Evolutionary conservation across 371 early-diverging fungal genomes (phyloP).

Genomic region (Rhizopus arrhizus): DNA sequence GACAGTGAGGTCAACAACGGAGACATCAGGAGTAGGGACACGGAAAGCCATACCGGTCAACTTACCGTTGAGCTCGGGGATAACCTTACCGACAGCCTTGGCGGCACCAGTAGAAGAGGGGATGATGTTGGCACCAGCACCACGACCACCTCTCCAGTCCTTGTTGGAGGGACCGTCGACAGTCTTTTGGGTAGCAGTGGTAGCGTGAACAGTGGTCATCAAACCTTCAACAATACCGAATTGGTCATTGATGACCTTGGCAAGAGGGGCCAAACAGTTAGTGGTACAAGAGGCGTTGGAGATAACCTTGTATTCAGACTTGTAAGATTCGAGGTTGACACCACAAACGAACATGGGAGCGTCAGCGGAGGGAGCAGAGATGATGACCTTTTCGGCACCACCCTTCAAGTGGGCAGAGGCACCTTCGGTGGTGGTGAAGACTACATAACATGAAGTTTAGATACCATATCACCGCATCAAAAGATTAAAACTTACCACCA

Average conservation of each 20-base stretch:
- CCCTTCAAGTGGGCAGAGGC: conserved; percentile 83
- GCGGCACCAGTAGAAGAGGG: conserved; percentile 99
- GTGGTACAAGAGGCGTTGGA: conserved; percentile 99
- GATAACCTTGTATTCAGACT: conserved; percentile 82
- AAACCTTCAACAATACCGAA: conserved; percentile 85
- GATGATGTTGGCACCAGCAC: conserved; percentile 97
- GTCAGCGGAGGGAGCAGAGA: conserved; percentile 96
- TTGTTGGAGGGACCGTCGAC: conserved; percentile 98
- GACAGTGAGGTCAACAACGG: conserved; percentile 98
- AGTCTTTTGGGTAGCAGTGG: conserved; percentile 99
- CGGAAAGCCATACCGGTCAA: conserved; percentile 99
- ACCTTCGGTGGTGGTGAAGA: conserved; percentile 93
- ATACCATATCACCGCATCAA: conserved; percentile 33
- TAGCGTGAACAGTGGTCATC: conserved; percentile 99
- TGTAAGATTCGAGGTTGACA: conserved; percentile 96
- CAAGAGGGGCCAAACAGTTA: conserved; percentile 99
- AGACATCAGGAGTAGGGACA: conserved; percentile 97
- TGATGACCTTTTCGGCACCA: conserved; percentile 98
- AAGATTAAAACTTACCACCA: conserved; percentile 14
- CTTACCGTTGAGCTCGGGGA: conserved; percentile 96
- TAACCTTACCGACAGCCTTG: conserved; percentile 99
- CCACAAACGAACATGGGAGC: conserved; percentile 90
- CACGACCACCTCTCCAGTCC: conserved; percentile 95
- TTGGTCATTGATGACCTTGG: conserved; percentile 96
- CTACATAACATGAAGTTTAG: conserved; percentile 88